phyloP scores from a whole-genome alignment of 352 stramenopile genomes.

The Bremia lactucae region DNA sequence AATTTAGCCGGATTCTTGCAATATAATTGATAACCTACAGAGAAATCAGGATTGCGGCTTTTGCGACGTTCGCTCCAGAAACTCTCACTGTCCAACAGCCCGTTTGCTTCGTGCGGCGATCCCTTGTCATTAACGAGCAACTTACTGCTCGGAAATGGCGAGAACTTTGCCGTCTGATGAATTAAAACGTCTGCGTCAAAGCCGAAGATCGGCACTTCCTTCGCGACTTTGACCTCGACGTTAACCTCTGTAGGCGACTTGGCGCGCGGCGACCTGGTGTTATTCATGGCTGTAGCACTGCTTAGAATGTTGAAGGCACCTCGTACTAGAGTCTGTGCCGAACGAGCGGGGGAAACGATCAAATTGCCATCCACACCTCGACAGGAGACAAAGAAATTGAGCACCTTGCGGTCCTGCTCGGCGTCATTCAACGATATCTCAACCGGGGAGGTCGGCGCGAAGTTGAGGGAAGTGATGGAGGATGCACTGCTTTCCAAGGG shows the following conservation, averaged over 20 bases:
- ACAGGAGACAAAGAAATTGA: constrained; percentile 74
- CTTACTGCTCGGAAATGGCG: neutral
- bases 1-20: constrained; percentile 36
- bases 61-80: constrained; percentile 64
- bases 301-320: constrained; percentile 67
- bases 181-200: constrained; percentile 7
- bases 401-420: constrained; percentile 5
- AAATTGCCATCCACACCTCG: constrained; percentile 43
- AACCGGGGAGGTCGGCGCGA: neutral
- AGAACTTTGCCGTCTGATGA: neutral
- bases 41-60: constrained; percentile 52
- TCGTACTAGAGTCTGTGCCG: constrained; percentile 61
- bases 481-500: constrained; percentile 3
- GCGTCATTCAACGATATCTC: neutral
- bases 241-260: constrained; percentile 54
- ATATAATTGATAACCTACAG: constrained; percentile 47
- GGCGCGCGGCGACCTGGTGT: constrained; percentile 30
- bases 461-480: neutral
- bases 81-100: constrained; percentile 37
- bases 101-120: constrained; percentile 12
- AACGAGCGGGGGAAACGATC: constrained; percentile 34
- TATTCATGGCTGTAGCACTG: constrained; percentile 19
- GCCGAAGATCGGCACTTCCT: constrained; percentile 33
- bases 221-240: constrained; percentile 49
- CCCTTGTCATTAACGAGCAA: constrained; percentile 10